Evolutionary conservation across 176 grass and related monocot genomes (phyloP), one percentile per base, ranked within the genome.

Genomic region (Elaeis guineensis): DNA sequence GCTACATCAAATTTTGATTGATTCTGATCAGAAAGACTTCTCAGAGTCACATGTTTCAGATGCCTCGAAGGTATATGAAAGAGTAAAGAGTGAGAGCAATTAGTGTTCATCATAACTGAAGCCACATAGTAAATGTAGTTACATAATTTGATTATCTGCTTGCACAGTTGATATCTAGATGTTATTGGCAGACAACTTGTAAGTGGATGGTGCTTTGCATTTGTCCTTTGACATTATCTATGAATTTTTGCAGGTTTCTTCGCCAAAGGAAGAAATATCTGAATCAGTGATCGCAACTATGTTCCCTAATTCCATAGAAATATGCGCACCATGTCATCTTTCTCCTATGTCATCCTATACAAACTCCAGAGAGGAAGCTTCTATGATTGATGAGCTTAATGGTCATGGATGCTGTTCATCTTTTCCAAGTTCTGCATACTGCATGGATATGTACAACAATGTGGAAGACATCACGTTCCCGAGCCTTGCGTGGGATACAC

Each of bases 281-380:
- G 35, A 44, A 44, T 44, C 35, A 44, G 2, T 44, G 35, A 44
- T 3, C 11, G 11, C 35, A 44, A 44, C 12, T 44, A 1, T 44
- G 35, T 64, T 64, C 22, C 49, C 50, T 23, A 50, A 8, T 61
- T 54, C 21, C 25, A 22, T 23, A 55, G 74, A 77, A 77, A 17
- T 5, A 35, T 19, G 7, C 23, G 18, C 57, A 55, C 49, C 61
- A 48, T 62, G 64, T 18, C 55, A 49, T 77, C 60, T 55, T 14
- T 61, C 57, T 77, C 49, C 21, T 9, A 44, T 14, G 11, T 12
- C 35, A 23, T 55, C 56, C 55, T 21, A 19, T 51, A 12, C 26
- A 21, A 62, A 63, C 57, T 26, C 63, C 6, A 16, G 6, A 7
- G 65, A 69, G 35, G 65, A 54, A 25, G 17, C 50, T 12, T 66